Percentiles rank a stretch among this genome's conserved stretches.
phyloP scores from a whole-genome alignment of 2,329 filamentous ascomycete genomes.

The Dothideomycetidae sp. region DNA sequence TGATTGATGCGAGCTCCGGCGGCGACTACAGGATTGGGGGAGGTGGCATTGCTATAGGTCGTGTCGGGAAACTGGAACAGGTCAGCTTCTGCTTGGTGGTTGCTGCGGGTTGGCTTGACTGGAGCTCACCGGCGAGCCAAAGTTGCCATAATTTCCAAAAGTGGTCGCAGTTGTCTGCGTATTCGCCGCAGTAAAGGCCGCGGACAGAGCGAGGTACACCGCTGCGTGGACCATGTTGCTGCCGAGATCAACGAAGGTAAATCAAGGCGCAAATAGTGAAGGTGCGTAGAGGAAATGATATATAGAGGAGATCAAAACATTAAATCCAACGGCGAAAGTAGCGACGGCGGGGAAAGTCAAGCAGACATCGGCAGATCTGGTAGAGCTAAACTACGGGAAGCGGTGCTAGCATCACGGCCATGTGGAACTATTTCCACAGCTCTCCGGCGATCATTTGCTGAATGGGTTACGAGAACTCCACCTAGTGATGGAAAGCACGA shows the following conservation, averaged over 20 bases:
- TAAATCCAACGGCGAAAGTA: too few relatives aligned
- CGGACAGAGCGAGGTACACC: constrained; percentile 2
- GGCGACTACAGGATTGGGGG: constrained; percentile 16
- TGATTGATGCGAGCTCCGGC: constrained; percentile 17
- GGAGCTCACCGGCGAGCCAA: constrained; percentile 9
- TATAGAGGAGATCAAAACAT: not conserved
- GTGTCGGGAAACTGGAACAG: constrained; percentile 15
- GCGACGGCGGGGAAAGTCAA: too few relatives aligned
- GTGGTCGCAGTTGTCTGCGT: constrained; percentile 3
- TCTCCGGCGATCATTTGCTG: too few relatives aligned
- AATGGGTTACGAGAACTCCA: too few relatives aligned
- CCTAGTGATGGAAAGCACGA: too few relatives aligned
- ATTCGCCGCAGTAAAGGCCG: constrained; percentile 7
- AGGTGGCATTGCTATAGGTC: constrained; percentile 17
- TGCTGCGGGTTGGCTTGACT: not conserved
- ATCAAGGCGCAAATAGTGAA: too few relatives aligned
- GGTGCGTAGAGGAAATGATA: too few relatives aligned
- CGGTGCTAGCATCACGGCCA: too few relatives aligned
- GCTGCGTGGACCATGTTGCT: not conserved
- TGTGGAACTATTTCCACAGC: too few relatives aligned
- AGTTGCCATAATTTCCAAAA: constrained; percentile 10
- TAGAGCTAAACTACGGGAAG: too few relatives aligned
- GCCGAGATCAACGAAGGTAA: too few relatives aligned
- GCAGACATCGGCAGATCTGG: too few relatives aligned
- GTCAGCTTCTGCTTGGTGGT: not conserved